Base-by-base conservation (phyloP, 2,329 filamentous ascomycete genomes). In the Amauroascus verrucosus region DNA sequence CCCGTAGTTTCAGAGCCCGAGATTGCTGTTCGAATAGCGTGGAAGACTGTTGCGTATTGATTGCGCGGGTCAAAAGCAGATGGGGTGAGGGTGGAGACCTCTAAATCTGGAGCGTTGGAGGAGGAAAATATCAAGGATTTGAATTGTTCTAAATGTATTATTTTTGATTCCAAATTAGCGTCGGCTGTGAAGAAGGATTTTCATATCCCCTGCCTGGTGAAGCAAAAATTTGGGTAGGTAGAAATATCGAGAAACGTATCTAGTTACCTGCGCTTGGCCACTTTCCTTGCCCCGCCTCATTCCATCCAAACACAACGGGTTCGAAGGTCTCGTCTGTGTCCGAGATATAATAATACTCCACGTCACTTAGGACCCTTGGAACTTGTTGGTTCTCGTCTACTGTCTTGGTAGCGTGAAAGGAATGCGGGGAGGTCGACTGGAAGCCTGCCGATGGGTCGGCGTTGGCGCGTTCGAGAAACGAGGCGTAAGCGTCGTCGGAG, bases 281-380 rank as follows among this genome's bases (percentile, higher is more conserved):
- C 16, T 44, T 53, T 16, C 38, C 49, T 30, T 51, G 18, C 9
- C 57, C 48, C 1, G 66, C 68, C 50, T 58, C 58, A 24, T 54
- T 52, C 67, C 78, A 87, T 59, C 75, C 76, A 60, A 95, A 67
- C 51, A 78, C 81, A 5, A 95, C 86, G 2, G 82, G 81, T 66
- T 86, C 82, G 68, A 95, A 95, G 3, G 85, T 83, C 74, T 94
- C 88, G 66, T 95, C 89, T 28, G 87, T 82, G 55, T 95, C 90
- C 57, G 85, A 93, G 14, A 80, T 69, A 68, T 93, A 95, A 64
- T 84, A 83, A 41, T 76, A 78, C 54, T 84, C 74, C 48, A 77
- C 71, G 48, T 76, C 73, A 52, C 71, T 68, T 51, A 90, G 75
- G 2, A 71, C 69, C 48, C 73, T 69, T 6, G 89, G 87, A 51